A percentile compares a stretch with the other conserved stretches of the same genome.
Evolutionary conservation across 306 rosid genomes (phyloP).

Genomic region (Prunus persica): Prunus_persica_NCBIv2 NC_034010.1:23851501-23852000

Average conservation of each 20-base stretch:
- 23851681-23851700: too few species aligned
- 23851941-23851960: neutral
- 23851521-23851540: too few species aligned
- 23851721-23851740: neutral
- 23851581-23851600: too few species aligned
- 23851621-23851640: too few species aligned
- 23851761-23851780: neutral
- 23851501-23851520: too few species aligned
- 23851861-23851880: too few species aligned
- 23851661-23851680: too few species aligned
- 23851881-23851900: neutral
- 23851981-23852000: constrained; percentile 89
- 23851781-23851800: neutral
- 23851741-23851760: neutral
- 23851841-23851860: too few species aligned
- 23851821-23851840: neutral
- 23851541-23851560: too few species aligned
- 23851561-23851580: too few species aligned
- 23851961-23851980: constrained; percentile 15
- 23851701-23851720: neutral
- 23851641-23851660: too few species aligned
- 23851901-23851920: neutral
- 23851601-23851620: too few species aligned
- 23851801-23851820: neutral
- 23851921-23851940: neutral